Evolutionary conservation across 768 basidiomycete species (phyloP), one percentile per base, ranked within the genome.

Genomic region (Tulasnella sp.): DNA sequence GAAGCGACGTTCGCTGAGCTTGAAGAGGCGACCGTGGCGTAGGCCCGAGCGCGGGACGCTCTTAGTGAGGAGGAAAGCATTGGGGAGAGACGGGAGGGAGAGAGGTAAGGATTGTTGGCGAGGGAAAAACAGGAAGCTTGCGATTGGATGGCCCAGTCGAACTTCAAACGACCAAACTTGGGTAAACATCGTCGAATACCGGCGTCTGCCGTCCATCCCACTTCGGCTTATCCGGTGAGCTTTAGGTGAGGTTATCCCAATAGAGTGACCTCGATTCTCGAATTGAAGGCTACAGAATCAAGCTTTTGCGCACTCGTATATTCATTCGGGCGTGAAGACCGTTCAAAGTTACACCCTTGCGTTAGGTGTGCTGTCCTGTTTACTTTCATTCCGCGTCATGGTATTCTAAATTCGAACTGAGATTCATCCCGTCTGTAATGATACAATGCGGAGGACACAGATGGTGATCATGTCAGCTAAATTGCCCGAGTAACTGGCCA

Each of bases 1-100:
- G 94, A 90, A 36, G 95, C 94, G 82, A 98, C 92, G 86, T 94
- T 97, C 80, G 94, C 94, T 14, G 91, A 88, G 74, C 89, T 88
- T 68, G 62, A 68, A 83, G 95, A 93, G 82, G 93, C 91, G 78
- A 92, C 92, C 77, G 95, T 94, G 80, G 96, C 94, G 86, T 95
- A 96, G 42, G 88, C 75, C 58, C 85, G 81, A n/a, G 74, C 75
- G 31, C 76, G 76, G 79, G 79, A 76, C 36, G 81, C 81, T 21
- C 81, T 73, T 62, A 83, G 44, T 52, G 81, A 46, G 39, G 81
- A 40, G 52, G 81, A 81, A 76, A 80, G 80, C 79, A 79, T 79
- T 68, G 24, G 62, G 62, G 62, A 31, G 62, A 68, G 62, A 27
- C 21, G 62, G 62, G 62, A 68, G 62, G 62, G 62, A 74, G 72